A percentile compares a stretch with the other conserved stretches of the same genome.
Conservation (phyloP, 1,284 basidiomycete genomes). For the Malassezia dermatis region DNA sequence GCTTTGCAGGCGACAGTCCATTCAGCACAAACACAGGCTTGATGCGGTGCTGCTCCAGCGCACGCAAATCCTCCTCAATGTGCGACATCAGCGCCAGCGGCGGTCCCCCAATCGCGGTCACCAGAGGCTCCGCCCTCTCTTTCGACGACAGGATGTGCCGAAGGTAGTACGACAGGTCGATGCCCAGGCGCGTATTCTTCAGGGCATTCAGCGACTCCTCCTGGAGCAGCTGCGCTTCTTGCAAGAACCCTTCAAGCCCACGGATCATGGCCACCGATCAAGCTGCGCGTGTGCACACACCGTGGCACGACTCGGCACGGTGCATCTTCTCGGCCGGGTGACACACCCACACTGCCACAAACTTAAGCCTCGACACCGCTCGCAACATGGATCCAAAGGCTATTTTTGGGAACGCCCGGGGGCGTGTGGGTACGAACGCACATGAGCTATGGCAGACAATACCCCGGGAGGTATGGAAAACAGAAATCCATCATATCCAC, state of each 20-base stretch:
- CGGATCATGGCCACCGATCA: constrained; percentile 13
- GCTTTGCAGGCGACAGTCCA: constrained; percentile 51
- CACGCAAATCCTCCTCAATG: constrained; percentile 81
- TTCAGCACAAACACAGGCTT: constrained; percentile 97
- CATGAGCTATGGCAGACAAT: constrained; percentile 11
- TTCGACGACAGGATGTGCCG: constrained; percentile 66
- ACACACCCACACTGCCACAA: constrained; percentile 2
- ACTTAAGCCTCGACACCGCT: not conserved
- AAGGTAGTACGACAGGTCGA: constrained; percentile 88
- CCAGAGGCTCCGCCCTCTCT: constrained; percentile 68
- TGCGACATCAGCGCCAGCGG: constrained; percentile 58
- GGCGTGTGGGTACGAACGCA: constrained; percentile 9
- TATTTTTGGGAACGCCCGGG: not conserved
- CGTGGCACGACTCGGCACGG: not conserved
- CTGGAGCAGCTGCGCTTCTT: constrained; percentile 12
- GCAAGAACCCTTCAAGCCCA: constrained; percentile 15
- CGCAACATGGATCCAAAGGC: not conserved
- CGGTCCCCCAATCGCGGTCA: constrained; percentile 84
- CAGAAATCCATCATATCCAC: constrained; percentile 1
- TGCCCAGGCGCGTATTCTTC: constrained; percentile 84
- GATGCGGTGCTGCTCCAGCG: constrained; percentile 78
- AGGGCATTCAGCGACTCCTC: constrained; percentile 58
- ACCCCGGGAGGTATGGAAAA: constrained; percentile 12
- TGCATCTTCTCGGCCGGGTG: not conserved
- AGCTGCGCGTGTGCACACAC: not conserved